phyloP scores from a whole-genome alignment of 83 land plant genomes.

The Diphasiastrum complanatum region DNA sequence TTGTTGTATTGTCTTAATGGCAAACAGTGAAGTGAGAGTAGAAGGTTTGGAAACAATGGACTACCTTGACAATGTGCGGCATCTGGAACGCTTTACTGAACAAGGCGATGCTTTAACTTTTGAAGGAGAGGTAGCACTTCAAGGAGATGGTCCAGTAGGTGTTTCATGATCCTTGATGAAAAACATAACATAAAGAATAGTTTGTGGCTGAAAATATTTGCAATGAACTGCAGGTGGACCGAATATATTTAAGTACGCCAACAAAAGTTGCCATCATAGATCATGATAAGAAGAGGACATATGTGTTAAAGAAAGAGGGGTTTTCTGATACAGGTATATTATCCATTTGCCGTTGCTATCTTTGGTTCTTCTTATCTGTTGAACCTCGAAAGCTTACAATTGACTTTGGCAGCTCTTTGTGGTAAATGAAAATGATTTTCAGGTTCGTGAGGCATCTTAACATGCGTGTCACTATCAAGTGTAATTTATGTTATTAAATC shows the following conservation, averaged over 20 bases:
- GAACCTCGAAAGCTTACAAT: no score
- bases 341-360: no score
- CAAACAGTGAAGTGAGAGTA: conserved; percentile 52
- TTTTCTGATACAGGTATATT: conserved; percentile 45
- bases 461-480: no score
- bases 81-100: conserved; percentile 44
- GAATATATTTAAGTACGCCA: conserved; percentile 48
- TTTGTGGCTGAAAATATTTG: conserved; percentile 2
- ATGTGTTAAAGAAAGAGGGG: conserved; percentile 53
- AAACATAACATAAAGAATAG: background rate
- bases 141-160: background rate
- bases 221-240: conserved; percentile 34
- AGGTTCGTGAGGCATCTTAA: no score
- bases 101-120: conserved; percentile 58
- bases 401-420: no score
- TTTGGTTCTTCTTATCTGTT: no score
- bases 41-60: conserved; percentile 60
- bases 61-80: conserved; percentile 43
- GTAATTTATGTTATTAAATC: no score
- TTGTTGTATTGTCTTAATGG: no score
- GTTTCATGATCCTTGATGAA: background rate
- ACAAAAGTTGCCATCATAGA: conserved; percentile 54
- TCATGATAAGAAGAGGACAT: conserved; percentile 58
- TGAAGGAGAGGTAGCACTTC: conserved; percentile 46
- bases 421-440: no score